Evolutionary conservation across 495 filamentous ascomycete genomes (phyloP).

Genomic region (Friedmanniomyces simplex): DNA sequence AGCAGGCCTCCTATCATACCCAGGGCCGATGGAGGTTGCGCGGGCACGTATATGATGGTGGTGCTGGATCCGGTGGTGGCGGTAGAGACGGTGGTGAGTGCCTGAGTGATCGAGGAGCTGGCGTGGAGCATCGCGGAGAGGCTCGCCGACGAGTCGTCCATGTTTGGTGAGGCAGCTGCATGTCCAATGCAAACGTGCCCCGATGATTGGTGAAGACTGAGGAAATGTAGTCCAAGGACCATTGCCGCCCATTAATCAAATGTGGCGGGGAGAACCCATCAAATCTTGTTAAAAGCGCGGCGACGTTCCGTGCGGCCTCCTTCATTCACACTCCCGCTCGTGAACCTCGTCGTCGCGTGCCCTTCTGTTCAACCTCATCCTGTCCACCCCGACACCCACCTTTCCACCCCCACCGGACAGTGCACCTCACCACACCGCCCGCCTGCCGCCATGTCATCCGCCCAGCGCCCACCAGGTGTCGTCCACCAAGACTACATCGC

Average conservation of each 20-base stretch:
- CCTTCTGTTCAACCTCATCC: too few relatives aligned
- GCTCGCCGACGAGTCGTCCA: not conserved
- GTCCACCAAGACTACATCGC: slow-evolving; percentile 89
- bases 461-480: slow-evolving; percentile 12
- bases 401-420: not conserved
- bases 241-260: too few relatives aligned
- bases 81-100: not conserved
- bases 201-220: not conserved
- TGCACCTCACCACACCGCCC: not conserved
- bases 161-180: not conserved
- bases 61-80: not conserved
- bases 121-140: not conserved
- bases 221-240: not conserved
- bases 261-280: too few relatives aligned
- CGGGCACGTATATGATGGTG: not conserved
- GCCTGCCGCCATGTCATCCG: slow-evolving; percentile 14
- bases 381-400: too few relatives aligned
- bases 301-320: too few relatives aligned
- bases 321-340: too few relatives aligned
- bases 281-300: too few relatives aligned
- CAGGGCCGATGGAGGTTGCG: slow-evolving; percentile 2
- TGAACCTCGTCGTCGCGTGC: too few relatives aligned
- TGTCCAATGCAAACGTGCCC: not conserved
- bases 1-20: slow-evolving; percentile 19
- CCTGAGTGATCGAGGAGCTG: not conserved